These are phyloP conservation scores for Aspergillus funiculosus DNA, from an alignment of 495 filamentous ascomycete species.

Conservation along the genomic window DNA sequence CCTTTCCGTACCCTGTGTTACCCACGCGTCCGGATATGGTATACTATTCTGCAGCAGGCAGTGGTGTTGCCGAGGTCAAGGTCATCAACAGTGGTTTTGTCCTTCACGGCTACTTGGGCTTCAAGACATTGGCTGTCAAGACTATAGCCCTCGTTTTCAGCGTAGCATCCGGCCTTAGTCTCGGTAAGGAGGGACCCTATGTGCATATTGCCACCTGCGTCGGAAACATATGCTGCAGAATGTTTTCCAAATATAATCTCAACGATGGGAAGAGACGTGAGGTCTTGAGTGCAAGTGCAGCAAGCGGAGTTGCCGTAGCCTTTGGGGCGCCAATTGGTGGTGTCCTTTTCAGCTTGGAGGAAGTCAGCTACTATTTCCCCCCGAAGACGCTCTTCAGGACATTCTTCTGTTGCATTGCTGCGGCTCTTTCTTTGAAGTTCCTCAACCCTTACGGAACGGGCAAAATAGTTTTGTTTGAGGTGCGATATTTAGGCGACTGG, in stretches of 20 bases:
- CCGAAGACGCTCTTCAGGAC: constrained; percentile 98
- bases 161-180: constrained; percentile 84
- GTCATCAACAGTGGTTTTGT: constrained; percentile 98
- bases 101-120: constrained; percentile 87
- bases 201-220: constrained; percentile 96
- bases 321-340: constrained; percentile 92
- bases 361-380: constrained; percentile 95
- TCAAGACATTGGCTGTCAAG: constrained; percentile 85
- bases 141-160: constrained; percentile 77
- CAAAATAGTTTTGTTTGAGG: constrained; percentile 94
- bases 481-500: constrained; percentile 91
- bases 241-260: constrained; percentile 87
- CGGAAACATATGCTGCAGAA: constrained; percentile 87
- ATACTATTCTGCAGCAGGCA: constrained; percentile 94
- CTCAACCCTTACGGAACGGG: constrained; percentile 93
- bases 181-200: constrained; percentile 96
- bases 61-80: constrained; percentile 94
- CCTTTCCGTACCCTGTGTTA: constrained; percentile 20
- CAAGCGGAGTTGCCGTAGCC: constrained; percentile 88
- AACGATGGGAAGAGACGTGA: constrained; percentile 92
- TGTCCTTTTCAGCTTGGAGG: constrained; percentile 89
- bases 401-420: constrained; percentile 96
- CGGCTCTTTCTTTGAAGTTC: constrained; percentile 85
- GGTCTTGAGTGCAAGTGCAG: constrained; percentile 85
- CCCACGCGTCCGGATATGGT: constrained; percentile 62